Base-by-base conservation (phyloP, 2,329 filamentous ascomycete species). In the Sporothrix dimorphospora region DNA sequence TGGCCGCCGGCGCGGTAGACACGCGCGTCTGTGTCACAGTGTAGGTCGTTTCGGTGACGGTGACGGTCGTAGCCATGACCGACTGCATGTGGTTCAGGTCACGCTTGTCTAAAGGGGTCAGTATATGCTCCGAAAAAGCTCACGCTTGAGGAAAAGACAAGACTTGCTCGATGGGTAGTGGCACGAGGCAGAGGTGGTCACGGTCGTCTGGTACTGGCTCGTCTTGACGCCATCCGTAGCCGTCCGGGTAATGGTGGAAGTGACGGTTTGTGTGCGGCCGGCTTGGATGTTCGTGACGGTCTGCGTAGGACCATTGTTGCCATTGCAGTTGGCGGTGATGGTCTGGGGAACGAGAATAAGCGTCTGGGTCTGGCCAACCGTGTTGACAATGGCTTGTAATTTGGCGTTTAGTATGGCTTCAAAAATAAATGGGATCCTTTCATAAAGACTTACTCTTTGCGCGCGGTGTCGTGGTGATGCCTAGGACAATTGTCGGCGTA, bases 401-500 rank as follows among this genome's bases (percentile, higher is more conserved):
- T 61, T 38, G 24, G 19, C 12, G 21, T 55, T 71, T n/a, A 69
- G 61, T 63, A 42, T 51, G 34, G 24, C 11, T 6, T 45, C 55
- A 45, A 34, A 59, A 27, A 45, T 4, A 45, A 9, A 0, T 8
- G 21, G 38, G 14, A 12, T 14, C 9, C 9, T 27, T 5, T 24
- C 38, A 16, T n/a, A 9, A 16, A 49, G 47, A 67, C 66, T 55
- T 77, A 81, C 80, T 82, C 49, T 77, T 76, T 49, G 80, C 78
- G n/a, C 75, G 74, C 21, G 80, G 79, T 16, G 80, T 82, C 70
- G 79, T 81, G 8, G 81, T 82, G 53, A 81, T 76, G 21, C 80
- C 80, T 34, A 82, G 70, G 7, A 79, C 75, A 14, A 82, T 79
- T 3, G 81, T 82, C 19, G 81, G 81, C 0, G 81, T 82, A 7